Evolutionary conservation across 2,329 filamentous ascomycete species (phyloP).

Genomic region (Colletotrichum echinochloae): DNA sequence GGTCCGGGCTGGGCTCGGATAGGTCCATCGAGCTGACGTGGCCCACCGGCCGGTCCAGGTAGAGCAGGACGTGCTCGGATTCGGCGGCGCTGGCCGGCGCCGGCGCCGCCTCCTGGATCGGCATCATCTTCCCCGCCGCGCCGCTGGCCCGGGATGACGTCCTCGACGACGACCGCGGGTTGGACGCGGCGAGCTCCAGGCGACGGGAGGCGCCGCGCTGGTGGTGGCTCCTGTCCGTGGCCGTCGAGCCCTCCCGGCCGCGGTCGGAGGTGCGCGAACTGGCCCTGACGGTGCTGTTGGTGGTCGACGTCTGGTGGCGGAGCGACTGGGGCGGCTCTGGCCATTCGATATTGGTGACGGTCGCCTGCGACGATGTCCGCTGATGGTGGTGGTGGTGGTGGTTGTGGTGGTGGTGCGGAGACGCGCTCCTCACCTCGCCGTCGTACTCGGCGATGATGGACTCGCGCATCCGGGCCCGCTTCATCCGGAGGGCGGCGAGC

Average conservation of each 20-base stretch:
- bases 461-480: slow-evolving; percentile 67
- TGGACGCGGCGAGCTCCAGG: neutral
- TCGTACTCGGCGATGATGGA: slow-evolving; percentile 58
- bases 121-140: slow-evolving; percentile 16
- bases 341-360: slow-evolving; percentile 36
- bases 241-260: slow-evolving; percentile 10
- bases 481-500: slow-evolving; percentile 66
- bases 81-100: slow-evolving; percentile 34
- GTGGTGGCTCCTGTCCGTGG: neutral
- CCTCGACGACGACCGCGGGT: neutral
- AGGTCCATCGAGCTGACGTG: slow-evolving; percentile 45
- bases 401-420: slow-evolving; percentile 15
- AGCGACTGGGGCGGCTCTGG: slow-evolving; percentile 36
- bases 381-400: slow-evolving; percentile 29
- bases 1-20: slow-evolving; percentile 52
- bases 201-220: slow-evolving; percentile 14
- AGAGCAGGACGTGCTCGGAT: slow-evolving; percentile 49
- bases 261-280: slow-evolving; percentile 13
- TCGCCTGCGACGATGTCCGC: slow-evolving; percentile 34
- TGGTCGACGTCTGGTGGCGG: slow-evolving; percentile 38
- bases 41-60: slow-evolving; percentile 47
- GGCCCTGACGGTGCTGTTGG: slow-evolving; percentile 38
- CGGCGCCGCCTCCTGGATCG: neutral
- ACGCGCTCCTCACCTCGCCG: slow-evolving; percentile 45
- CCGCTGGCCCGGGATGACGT: slow-evolving; percentile 21